Conservation (phyloP, 805 yeast species). For the Lachancea waltii region DNA sequence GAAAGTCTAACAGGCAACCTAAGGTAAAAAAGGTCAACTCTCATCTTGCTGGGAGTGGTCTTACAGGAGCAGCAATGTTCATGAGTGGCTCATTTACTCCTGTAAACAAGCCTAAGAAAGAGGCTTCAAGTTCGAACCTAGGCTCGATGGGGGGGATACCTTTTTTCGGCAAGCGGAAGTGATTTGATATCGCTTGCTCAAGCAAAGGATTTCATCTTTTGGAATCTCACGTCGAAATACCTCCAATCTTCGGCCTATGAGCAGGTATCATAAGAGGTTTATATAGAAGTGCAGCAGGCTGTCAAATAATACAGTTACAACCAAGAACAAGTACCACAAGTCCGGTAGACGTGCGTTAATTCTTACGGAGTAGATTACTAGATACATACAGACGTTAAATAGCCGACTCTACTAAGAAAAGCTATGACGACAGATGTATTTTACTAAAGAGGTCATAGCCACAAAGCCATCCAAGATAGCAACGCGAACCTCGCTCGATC, state of each 20-base stretch:
- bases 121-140: slow-evolving; percentile 1
- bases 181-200: not conserved
- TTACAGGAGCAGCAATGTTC: slow-evolving; percentile 9
- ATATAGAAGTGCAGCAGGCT: too few species aligned
- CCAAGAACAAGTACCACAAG: too few species aligned
- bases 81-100: slow-evolving; percentile 7
- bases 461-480: slow-evolving; percentile 3
- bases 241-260: too few species aligned
- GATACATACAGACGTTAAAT: too few species aligned
- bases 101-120: slow-evolving; percentile 1
- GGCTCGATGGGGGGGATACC: slow-evolving; percentile 2
- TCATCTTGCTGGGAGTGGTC: slow-evolving; percentile 5
- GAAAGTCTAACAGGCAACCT: not conserved
- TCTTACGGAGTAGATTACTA: too few species aligned
- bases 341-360: too few species aligned
- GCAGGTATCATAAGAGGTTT: too few species aligned
- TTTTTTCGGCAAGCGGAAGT: slow-evolving; percentile 8
- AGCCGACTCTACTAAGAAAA: too few species aligned
- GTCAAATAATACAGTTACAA: too few species aligned
- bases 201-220: too few species aligned
- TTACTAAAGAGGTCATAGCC: not conserved
- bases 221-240: too few species aligned
- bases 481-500: not conserved
- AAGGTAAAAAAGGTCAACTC: slow-evolving; percentile 5
- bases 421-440: not conserved